Evolutionary conservation across 164 flowering plant species (phyloP).

Genomic region (Brasenia schreberi): DNA sequence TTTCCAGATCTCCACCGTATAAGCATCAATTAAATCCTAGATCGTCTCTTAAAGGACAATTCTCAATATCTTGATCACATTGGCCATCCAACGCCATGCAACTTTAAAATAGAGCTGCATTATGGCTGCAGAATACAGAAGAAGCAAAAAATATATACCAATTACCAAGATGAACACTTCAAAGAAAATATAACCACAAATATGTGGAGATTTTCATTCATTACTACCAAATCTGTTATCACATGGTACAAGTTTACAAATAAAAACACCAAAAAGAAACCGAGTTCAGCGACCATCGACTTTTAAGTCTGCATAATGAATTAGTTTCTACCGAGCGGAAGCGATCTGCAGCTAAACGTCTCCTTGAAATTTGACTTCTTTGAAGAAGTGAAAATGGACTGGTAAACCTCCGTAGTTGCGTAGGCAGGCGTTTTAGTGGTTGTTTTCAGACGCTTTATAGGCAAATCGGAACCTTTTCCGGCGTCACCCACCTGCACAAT

Average conservation of each 20-base stretch:
- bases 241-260: not conserved
- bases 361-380: conserved; percentile 68
- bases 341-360: conserved; percentile 79
- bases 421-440: conserved; percentile 42
- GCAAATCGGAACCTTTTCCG: conserved; percentile 18
- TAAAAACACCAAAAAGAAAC: not conserved
- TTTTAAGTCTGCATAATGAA: not conserved
- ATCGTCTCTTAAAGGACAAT: no score
- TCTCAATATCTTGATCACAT: no score
- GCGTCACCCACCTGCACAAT: conserved; percentile 14
- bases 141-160: no score
- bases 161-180: not conserved
- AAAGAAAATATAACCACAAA: no score
- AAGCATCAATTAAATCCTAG: no score
- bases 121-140: no score
- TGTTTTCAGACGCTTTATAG: conserved; percentile 51
- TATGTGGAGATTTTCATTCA: not conserved
- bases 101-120: no score
- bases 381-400: conserved; percentile 87
- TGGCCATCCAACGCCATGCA: no score
- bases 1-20: no score
- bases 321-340: conserved; percentile 90
- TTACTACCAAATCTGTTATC: not conserved
- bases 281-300: no score
- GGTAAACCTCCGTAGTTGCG: conserved; percentile 79